Base-by-base conservation (phyloP, 2,329 filamentous ascomycete genomes). In the Sporothrix pseudoabietina region DNA sequence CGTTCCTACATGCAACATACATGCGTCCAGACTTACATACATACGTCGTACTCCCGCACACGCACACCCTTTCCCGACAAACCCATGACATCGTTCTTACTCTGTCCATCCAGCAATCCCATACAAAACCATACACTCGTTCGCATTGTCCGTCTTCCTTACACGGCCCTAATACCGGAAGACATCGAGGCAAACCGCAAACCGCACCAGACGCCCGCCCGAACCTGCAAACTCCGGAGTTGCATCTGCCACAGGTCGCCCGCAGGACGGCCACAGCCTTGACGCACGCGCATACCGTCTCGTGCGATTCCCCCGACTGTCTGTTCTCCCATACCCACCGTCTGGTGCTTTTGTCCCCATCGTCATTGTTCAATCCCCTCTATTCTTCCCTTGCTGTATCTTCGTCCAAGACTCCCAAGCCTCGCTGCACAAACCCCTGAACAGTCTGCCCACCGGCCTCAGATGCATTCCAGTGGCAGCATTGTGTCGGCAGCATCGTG, bases 31-130 rank as follows among this genome's bases (percentile, higher is more conserved):
- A 71, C 19, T 22, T 65, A 57, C 66, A 72, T 47, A 63, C 61
- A 69, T 63, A 71, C 41, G 54, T n/a, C 54, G 71, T 57, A 63
- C 57, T 44, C 47, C 70, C 63, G 35, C 72, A 71, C 35, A 59
- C 57, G 47, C 72, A 73, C 26, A 66, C 65, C 66, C 47, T 47
- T 22, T 66, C 59, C 71, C 61, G 59, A 47, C 32, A 59, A 44
- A 73, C 26, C 39, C 19, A 71, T 49, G 69, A 41, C 26, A 44
- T 65, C 63, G 47, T 35, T 16, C 30, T 65, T 22, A 39, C 26
- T 7, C 39, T 8, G 35, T 52, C 55, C 57, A 16, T 1, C 4
- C 55, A 32, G 10, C 30, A 30, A 14, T 35, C 55, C 16, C 26
- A 22, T 39, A 49, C 14, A n/a, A 32, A 10, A 8, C 57, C 5